These are phyloP conservation scores for Stellera chamaejasme DNA, from an alignment of 345 rosid species.

Conservation along the genomic window DNA sequence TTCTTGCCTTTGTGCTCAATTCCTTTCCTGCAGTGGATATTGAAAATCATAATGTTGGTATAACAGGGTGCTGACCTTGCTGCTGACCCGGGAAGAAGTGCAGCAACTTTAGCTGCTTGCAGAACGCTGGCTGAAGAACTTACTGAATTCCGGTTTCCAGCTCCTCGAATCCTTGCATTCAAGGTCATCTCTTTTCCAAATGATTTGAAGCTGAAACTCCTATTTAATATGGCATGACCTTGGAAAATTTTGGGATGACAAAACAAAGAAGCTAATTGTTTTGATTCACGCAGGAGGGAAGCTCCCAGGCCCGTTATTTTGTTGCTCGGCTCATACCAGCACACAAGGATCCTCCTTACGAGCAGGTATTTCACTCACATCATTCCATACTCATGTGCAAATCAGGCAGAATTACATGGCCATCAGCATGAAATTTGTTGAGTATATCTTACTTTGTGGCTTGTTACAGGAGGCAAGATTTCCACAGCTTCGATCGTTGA, in stretches of 20 bases:
- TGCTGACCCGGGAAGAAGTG: conserved; percentile 78
- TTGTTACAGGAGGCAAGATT: conserved; percentile 83
- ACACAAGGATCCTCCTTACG: conserved; percentile 97
- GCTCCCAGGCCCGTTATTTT: conserved; percentile 94
- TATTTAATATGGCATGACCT: not conserved
- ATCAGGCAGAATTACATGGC: not conserved
- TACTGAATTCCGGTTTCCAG: conserved; percentile 89
- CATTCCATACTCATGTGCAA: not conserved
- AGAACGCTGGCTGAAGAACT: conserved; percentile 95
- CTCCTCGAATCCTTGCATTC: conserved; percentile 88
- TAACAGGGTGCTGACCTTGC: conserved; percentile 89
- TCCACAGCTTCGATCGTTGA: conserved; percentile 64
- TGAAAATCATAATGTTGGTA: conserved; percentile 10
- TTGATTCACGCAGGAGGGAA: conserved; percentile 64
- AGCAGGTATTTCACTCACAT: conserved; percentile 47
- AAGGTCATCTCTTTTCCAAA: conserved; percentile 40
- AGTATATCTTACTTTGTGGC: not conserved
- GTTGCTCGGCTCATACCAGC: conserved; percentile 91
- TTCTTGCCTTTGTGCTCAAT: not conserved
- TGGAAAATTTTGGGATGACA: too few relatives aligned
- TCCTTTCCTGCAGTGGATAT: not conserved
- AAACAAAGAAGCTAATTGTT: conserved; percentile 4
- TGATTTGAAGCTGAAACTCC: not conserved
- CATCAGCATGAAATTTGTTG: not conserved
- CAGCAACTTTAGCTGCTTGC: conserved; percentile 92